These are phyloP conservation scores for Lactuca saligna DNA, from an alignment of 129 eudicot genomes.

Conservation along the genomic window DNA sequence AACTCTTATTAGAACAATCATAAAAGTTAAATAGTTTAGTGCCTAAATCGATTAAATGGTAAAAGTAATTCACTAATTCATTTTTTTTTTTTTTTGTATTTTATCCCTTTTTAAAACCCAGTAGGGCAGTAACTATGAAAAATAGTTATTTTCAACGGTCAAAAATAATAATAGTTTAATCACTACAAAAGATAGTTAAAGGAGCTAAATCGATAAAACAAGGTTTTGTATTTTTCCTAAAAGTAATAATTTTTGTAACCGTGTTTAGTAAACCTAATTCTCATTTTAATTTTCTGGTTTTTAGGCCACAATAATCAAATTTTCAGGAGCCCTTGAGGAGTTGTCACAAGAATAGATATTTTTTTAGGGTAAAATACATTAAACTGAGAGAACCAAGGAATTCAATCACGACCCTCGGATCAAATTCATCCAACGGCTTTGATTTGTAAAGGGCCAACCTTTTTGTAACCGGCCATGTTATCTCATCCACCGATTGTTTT, in stretches of 20 bases:
- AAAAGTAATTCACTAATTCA: too few species aligned
- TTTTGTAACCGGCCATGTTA: too few species aligned
- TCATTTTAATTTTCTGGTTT: neutral
- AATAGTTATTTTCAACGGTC: too few species aligned
- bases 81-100: neutral
- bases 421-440: neutral
- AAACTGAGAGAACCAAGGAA: neutral
- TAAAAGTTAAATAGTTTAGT: neutral
- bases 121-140: too few species aligned
- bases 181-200: too few species aligned
- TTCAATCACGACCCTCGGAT: neutral
- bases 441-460: neutral
- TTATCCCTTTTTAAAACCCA: neutral
- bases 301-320: neutral
- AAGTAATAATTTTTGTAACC: too few species aligned
- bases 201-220: too few species aligned
- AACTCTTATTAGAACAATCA: too few species aligned
- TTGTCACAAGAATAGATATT: neutral
- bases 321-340: neutral
- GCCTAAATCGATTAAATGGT: neutral
- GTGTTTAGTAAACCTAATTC: neutral
- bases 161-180: too few species aligned
- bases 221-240: too few species aligned
- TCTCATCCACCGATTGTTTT: too few species aligned
- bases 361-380: neutral